These are phyloP conservation scores for Aspergillus puulaauensis DNA, from an alignment of 2,329 filamentous ascomycete species.

Conservation along the genomic window DNA sequence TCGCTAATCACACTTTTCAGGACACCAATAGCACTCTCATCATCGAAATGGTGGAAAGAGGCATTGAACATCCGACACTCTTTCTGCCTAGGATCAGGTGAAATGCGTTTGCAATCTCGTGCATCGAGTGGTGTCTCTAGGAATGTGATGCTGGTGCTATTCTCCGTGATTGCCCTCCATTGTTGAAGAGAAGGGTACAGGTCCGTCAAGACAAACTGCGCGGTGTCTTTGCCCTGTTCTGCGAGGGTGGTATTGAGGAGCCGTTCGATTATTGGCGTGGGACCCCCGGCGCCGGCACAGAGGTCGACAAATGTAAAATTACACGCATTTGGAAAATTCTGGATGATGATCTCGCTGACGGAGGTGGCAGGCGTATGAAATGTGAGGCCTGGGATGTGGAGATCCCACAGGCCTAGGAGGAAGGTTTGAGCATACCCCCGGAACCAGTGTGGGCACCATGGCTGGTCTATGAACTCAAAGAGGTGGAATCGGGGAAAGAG, in stretches of 20 bases:
- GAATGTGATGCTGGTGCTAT: neutral
- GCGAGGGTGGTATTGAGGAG: neutral
- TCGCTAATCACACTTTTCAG: neutral
- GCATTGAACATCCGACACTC: neutral
- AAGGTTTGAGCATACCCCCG: neutral
- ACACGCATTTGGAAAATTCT: neutral
- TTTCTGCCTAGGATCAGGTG: neutral
- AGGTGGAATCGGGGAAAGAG: neutral
- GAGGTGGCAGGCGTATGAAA: neutral
- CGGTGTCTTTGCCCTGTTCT: neutral
- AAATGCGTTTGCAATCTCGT: neutral
- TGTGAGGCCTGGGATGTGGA: neutral
- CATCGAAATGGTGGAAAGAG: neutral
- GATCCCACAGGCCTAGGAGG: neutral
- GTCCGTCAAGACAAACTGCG: neutral
- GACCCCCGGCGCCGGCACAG: neutral
- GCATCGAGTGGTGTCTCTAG: neutral
- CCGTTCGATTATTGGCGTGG: neutral
- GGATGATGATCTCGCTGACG: neutral
- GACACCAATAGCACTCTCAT: neutral
- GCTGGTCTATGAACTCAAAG: neutral
- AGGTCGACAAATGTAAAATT: neutral
- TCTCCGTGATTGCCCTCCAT: neutral
- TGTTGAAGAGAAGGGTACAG: neutral
- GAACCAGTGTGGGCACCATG: neutral